Conservation (phyloP, 768 basidiomycete genomes). For the Boletus pseudopeckii region DNA sequence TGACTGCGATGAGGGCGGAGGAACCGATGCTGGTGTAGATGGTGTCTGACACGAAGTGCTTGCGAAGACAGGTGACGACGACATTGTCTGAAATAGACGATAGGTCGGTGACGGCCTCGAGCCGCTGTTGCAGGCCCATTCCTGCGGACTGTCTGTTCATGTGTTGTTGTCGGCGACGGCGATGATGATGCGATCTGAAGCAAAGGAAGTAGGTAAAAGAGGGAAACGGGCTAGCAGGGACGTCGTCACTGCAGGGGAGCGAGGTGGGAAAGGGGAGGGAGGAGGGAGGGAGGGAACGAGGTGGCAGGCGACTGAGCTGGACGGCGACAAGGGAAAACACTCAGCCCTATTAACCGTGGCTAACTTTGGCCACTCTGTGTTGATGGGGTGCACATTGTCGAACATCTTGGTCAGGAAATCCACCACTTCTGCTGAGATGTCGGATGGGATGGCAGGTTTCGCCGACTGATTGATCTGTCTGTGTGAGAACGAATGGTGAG, state of each 20-base stretch:
- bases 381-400: too few species aligned
- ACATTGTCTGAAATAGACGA: slow-evolving; percentile 75
- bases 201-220: neutral
- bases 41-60: slow-evolving; percentile 80
- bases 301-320: slow-evolving; percentile 10
- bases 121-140: slow-evolving; percentile 56
- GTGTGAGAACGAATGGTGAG: too few species aligned
- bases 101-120: slow-evolving; percentile 72
- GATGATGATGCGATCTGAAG: neutral
- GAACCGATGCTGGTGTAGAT: slow-evolving; percentile 77
- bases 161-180: neutral
- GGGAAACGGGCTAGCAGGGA: neutral
- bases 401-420: too few species aligned
- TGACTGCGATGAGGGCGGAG: slow-evolving; percentile 77
- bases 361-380: slow-evolving; percentile 19
- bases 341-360: slow-evolving; percentile 21
- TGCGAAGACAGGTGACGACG: slow-evolving; percentile 80
- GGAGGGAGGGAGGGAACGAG: slow-evolving; percentile 16
- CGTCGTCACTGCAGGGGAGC: slow-evolving; percentile 6
- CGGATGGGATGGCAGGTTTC: too few species aligned
- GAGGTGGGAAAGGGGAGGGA: slow-evolving; percentile 6
- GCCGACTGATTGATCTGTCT: too few species aligned
- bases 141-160: slow-evolving; percentile 45
- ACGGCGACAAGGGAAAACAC: slow-evolving; percentile 23
- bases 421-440: too few species aligned